These are phyloP conservation scores for Globisporangium heterothallicum DNA, from an alignment of 352 stramenopile genomes.

Conservation along the genomic window DNA sequence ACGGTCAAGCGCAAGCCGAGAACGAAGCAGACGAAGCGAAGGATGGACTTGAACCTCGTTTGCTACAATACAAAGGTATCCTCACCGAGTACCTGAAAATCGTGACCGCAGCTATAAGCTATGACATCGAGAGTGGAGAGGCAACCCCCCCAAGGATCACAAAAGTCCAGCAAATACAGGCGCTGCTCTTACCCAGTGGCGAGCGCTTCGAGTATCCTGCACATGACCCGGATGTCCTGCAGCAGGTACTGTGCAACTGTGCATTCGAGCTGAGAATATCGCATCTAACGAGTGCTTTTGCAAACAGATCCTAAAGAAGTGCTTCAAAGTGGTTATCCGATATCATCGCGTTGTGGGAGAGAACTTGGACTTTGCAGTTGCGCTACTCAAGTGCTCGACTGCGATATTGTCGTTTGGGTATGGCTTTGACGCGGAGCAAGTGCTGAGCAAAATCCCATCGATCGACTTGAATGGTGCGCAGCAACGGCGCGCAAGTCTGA, in stretches of 20 bases:
- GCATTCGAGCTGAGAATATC: neutral
- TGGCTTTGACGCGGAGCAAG: conserved; percentile 16
- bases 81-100: conserved; percentile 16
- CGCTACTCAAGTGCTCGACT: conserved; percentile 20
- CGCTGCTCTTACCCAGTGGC: conserved; percentile 9
- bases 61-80: conserved; percentile 14
- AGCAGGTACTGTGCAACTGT: conserved; percentile 9
- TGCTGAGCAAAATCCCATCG: conserved; percentile 11
- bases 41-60: neutral
- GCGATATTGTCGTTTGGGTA: conserved; percentile 19
- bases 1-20: conserved; percentile 6
- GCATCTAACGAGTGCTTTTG: neutral
- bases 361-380: conserved; percentile 18
- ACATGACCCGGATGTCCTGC: conserved; percentile 5
- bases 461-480: conserved; percentile 15
- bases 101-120: conserved; percentile 6
- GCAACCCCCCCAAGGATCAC: neutral
- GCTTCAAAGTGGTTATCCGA: conserved; percentile 20
- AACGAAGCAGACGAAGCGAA: neutral
- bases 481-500: conserved; percentile 9
- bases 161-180: conserved; percentile 16
- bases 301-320: conserved; percentile 20
- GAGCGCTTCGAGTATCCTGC: conserved; percentile 7
- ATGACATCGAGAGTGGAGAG: conserved; percentile 6
- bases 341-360: conserved; percentile 19